Evolutionary conservation across 2,329 filamentous ascomycete genomes (phyloP).

Genomic region (Colletotrichum noveboracense): DNA sequence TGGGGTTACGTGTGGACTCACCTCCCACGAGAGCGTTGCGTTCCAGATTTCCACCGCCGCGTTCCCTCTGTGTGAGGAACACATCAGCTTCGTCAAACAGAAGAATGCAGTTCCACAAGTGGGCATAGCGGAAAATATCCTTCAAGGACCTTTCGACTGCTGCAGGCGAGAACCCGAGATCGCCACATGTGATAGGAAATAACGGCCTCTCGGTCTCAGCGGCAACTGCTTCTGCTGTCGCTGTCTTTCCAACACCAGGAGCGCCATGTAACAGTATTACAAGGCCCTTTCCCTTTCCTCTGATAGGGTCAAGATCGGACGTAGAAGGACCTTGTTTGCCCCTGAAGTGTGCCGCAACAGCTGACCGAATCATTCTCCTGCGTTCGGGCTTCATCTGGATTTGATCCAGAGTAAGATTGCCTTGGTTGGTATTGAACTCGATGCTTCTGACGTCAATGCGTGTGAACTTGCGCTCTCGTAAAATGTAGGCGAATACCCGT

Average conservation of each 20-base stretch:
- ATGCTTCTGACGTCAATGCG: background rate
- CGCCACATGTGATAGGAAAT: slow-evolving; percentile 30
- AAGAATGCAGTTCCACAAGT: slow-evolving; percentile 30
- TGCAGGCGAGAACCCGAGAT: slow-evolving; percentile 27
- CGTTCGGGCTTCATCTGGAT: background rate
- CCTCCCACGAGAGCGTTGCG: slow-evolving; percentile 29
- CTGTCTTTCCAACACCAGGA: background rate
- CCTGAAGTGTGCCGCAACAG: background rate
- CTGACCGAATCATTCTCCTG: background rate
- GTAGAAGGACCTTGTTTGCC: background rate
- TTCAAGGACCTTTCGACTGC: slow-evolving; percentile 26
- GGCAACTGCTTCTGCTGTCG: slow-evolving; percentile 24
- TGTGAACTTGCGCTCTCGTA: background rate
- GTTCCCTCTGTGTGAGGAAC: slow-evolving; percentile 28
- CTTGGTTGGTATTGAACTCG: background rate
- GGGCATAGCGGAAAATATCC: slow-evolving; percentile 26
- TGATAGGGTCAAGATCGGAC: background rate
- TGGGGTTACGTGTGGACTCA: too few relatives aligned
- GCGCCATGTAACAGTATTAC: slow-evolving; percentile 7
- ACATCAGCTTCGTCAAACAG: slow-evolving; percentile 34
- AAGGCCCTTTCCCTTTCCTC: background rate
- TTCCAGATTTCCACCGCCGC: background rate
- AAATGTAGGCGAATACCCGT: background rate
- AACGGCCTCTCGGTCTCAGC: slow-evolving; percentile 27
- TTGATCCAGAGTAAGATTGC: background rate